phyloP scores from a whole-genome alignment of 306 rosid species.

The Cajanus cajan region DNA sequence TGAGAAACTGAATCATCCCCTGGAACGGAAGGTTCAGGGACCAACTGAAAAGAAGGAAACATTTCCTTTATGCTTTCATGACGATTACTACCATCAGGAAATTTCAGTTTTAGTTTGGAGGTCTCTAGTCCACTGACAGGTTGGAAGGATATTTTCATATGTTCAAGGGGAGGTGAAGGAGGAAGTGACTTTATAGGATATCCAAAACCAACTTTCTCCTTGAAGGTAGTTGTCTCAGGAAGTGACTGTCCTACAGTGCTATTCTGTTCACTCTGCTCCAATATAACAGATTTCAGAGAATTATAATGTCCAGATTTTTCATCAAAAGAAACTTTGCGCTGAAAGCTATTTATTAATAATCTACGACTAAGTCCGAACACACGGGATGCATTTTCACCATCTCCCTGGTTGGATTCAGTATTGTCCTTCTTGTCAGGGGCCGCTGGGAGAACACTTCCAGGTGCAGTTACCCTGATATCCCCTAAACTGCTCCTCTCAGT shows the following conservation, averaged over 20 bases:
- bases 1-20: constrained; percentile 60
- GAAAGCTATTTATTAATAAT: constrained; percentile 67
- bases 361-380: constrained; percentile 75
- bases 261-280: constrained; percentile 51
- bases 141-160: constrained; percentile 92
- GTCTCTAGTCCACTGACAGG: constrained; percentile 63
- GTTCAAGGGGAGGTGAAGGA: constrained; percentile 94
- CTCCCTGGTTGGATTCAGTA: constrained; percentile 39
- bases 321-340: constrained; percentile 55
- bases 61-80: constrained; percentile 56
- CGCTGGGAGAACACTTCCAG: constrained; percentile 42
- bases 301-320: constrained; percentile 45
- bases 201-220: constrained; percentile 44
- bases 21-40: constrained; percentile 66
- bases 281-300: constrained; percentile 43
- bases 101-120: constrained; percentile 67
- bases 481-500: constrained; percentile 29
- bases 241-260: constrained; percentile 28
- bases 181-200: constrained; percentile 58
- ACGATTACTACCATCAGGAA: constrained; percentile 71
- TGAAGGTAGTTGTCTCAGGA: constrained; percentile 38
- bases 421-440: constrained; percentile 38
- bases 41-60: constrained; percentile 89
- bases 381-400: constrained; percentile 51
- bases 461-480: constrained; percentile 31